Evolutionary conservation across 805 yeast species (phyloP), one percentile per base, ranked within the genome.

Genomic region (Cyberlindnera mississippiensis): DNA sequence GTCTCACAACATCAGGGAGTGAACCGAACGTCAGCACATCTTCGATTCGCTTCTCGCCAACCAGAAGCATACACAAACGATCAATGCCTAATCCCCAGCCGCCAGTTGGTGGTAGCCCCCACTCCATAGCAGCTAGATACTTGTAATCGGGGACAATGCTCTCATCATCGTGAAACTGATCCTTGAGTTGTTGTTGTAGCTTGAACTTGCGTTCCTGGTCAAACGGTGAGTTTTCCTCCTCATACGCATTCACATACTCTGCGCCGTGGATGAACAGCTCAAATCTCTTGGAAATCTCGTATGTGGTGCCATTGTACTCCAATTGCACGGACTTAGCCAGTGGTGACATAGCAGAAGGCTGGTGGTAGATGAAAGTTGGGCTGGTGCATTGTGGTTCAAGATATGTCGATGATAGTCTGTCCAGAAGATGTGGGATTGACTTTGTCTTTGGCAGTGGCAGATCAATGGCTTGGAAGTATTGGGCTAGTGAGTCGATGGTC

Each of bases 61-160:
- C 73, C 26, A 91, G 64, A 15, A 87, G 61, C 97, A 91, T 88
- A 39, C 82, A 80, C 28, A 93, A 62, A 40, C 99, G 64, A 57
- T 93, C 99, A 16, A 93, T 72, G 0, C 99, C 99, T 45, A 95
- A 67, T 1, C 99, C 99, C 86, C 96, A 86, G 0, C 99, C 99
- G 2, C 96, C 98, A 3, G 97, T 91, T 1, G 99, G 99, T 3
- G 98, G 97, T 66, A 93, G 74, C 1, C 96, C 98, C 73, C 82
- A 86, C 57, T 87, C 91, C 90, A 93, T 80, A 13, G 82, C 76
- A 33, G 75, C 72, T 1, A 89, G 76, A 58, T 78, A 93, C 36
- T 71, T 70, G 54, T 75, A 64, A 59, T 93, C 99, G 0, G 95
- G 86, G 0, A 82, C 59, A 28, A 83, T 67, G 4, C 80, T 62